Conservation (phyloP, 2,329 filamentous ascomycete species). For the Ophiostoma tasmaniense region DNA sequence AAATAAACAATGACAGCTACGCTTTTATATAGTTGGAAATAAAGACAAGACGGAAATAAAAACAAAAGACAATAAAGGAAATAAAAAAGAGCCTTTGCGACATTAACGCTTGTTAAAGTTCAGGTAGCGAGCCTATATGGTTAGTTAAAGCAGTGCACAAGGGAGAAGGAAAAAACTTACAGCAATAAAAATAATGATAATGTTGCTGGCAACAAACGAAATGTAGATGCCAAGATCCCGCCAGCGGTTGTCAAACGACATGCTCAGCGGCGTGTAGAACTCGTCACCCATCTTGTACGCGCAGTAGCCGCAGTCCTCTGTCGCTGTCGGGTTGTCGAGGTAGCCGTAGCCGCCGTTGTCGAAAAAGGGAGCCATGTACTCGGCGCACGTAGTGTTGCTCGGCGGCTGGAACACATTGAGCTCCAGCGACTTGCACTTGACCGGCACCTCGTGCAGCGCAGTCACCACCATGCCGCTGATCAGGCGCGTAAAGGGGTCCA, state of each 20-base stretch:
- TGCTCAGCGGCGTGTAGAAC: slow-evolving; percentile 61
- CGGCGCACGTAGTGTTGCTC: slow-evolving; percentile 56
- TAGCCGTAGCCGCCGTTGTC: slow-evolving; percentile 61
- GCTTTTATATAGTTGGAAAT: neutral
- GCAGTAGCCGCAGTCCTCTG: slow-evolving; percentile 68
- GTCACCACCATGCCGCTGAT: slow-evolving; percentile 74
- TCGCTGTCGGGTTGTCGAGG: slow-evolving; percentile 53
- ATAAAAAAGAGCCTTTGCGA: neutral
- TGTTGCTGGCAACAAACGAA: slow-evolving; percentile 69
- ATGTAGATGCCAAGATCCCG: slow-evolving; percentile 71
- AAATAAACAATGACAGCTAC: neutral
- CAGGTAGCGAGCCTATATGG: slow-evolving; percentile 38
- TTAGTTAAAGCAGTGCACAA: neutral
- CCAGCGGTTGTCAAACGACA: slow-evolving; percentile 64
- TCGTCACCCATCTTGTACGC: slow-evolving; percentile 72
- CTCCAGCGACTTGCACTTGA: slow-evolving; percentile 54
- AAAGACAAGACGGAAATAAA: neutral
- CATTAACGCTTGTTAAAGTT: slow-evolving; percentile 42
- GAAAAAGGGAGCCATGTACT: slow-evolving; percentile 70
- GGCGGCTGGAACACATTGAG: slow-evolving; percentile 62
- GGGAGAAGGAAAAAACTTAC: slow-evolving; percentile 32
- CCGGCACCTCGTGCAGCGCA: slow-evolving; percentile 57
- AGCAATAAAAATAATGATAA: slow-evolving; percentile 51
- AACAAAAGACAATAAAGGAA: neutral
- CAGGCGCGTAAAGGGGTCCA: slow-evolving; percentile 75